phyloP scores from a whole-genome alignment of 257 asterid species.

The Verbena officinalis region DNA sequence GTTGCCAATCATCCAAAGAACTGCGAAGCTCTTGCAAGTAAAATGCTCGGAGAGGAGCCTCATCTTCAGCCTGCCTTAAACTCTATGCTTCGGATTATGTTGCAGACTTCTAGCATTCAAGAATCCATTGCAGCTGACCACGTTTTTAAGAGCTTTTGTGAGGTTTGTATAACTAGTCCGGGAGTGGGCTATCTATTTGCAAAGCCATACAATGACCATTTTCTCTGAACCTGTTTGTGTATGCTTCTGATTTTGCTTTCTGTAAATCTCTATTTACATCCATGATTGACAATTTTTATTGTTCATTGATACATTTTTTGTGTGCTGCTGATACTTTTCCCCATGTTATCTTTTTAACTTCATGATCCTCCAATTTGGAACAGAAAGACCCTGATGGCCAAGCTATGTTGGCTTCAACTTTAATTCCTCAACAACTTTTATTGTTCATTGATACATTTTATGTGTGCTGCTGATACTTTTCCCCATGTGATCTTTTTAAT shows the following conservation, averaged over 20 bases:
- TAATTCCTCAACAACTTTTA: slow-evolving; percentile 70
- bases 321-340: slow-evolving; percentile 15
- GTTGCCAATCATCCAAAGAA: slow-evolving; percentile 69
- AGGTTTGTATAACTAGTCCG: slow-evolving; percentile 49
- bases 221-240: slow-evolving; percentile 2
- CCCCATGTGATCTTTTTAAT: slow-evolving; percentile 8
- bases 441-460: background rate
- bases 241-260: background rate
- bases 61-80: slow-evolving; percentile 80
- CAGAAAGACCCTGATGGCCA: slow-evolving; percentile 93
- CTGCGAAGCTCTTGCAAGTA: slow-evolving; percentile 77
- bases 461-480: slow-evolving; percentile 16
- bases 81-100: slow-evolving; percentile 73
- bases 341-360: slow-evolving; percentile 8
- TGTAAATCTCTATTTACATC: slow-evolving; percentile 4
- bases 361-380: slow-evolving; percentile 28
- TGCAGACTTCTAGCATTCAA: slow-evolving; percentile 82
- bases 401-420: slow-evolving; percentile 84
- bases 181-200: slow-evolving; percentile 11
- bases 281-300: background rate
- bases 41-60: slow-evolving; percentile 89
- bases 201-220: slow-evolving; percentile 5
- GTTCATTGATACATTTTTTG: background rate
- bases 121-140: slow-evolving; percentile 86
- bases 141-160: slow-evolving; percentile 83